A percentile compares a stretch with the other conserved stretches of the same genome.
Evolutionary conservation across 106 monocot species (phyloP).

Genomic region (Ottelia alismoides): DNA sequence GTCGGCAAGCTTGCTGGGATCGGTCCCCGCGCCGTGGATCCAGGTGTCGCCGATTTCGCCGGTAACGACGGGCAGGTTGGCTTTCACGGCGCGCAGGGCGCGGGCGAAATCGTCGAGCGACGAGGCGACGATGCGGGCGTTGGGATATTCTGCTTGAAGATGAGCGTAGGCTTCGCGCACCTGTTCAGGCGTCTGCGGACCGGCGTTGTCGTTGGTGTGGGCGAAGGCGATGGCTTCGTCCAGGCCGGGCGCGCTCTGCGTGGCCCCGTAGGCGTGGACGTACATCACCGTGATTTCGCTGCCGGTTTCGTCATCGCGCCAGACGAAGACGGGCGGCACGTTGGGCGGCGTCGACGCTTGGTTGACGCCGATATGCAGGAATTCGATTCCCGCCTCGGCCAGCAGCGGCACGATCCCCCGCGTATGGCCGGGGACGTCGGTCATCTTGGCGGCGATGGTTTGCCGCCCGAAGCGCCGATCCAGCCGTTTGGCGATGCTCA

Average conservation of each 20-base stretch:
- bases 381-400: background rate
- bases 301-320: background rate
- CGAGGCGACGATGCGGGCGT: background rate
- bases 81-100: background rate
- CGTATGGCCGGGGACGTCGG: background rate
- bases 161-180: background rate
- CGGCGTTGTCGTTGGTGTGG: background rate
- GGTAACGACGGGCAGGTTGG: background rate
- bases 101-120: background rate
- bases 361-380: background rate
- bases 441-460: background rate
- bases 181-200: background rate
- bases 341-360: background rate
- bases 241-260: no score
- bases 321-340: background rate
- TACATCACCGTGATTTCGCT: background rate
- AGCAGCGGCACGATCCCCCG: background rate
- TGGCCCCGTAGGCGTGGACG: background rate
- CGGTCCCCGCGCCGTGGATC: background rate
- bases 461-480: background rate
- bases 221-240: background rate
- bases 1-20: background rate
- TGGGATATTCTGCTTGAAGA: background rate
- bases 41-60: background rate
- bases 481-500: background rate